phyloP scores from a whole-genome alignment of 208 protist species.

The Leishmania tarentolae region DNA sequence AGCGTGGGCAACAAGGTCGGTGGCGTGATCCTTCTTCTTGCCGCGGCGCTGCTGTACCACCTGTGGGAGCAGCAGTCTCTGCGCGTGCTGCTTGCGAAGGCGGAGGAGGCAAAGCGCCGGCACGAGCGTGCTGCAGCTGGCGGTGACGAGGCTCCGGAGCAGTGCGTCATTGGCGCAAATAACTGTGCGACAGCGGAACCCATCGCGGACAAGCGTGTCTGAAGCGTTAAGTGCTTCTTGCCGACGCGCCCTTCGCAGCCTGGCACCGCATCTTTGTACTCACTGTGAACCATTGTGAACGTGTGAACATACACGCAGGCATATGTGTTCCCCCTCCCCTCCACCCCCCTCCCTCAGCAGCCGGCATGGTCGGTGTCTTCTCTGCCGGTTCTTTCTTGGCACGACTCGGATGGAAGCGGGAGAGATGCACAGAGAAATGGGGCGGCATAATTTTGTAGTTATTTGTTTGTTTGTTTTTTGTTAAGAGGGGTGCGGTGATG shows the following conservation, averaged over 20 bases:
- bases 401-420: too few relatives aligned
- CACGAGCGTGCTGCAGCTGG: neutral
- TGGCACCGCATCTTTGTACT: too few relatives aligned
- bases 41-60: constrained; percentile 70
- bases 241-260: too few relatives aligned
- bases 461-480: neutral
- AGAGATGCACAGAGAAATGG: too few relatives aligned
- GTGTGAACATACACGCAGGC: too few relatives aligned
- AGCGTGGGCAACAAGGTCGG: constrained; percentile 72
- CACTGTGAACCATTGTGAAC: neutral
- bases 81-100: constrained; percentile 25
- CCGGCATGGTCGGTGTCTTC: too few relatives aligned
- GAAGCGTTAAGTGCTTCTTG: neutral
- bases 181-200: neutral
- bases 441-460: too few relatives aligned
- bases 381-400: too few relatives aligned
- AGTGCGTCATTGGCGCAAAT: neutral
- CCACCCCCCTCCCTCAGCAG: too few relatives aligned
- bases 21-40: constrained; percentile 66
- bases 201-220: neutral
- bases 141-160: neutral
- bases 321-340: too few relatives aligned
- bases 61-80: constrained; percentile 77
- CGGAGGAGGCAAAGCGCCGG: constrained; percentile 24
- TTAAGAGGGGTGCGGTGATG: too few relatives aligned